Evolutionary conservation across 129 eudicot species (phyloP).

Genomic region (Kitagawia praeruptora): DNA sequence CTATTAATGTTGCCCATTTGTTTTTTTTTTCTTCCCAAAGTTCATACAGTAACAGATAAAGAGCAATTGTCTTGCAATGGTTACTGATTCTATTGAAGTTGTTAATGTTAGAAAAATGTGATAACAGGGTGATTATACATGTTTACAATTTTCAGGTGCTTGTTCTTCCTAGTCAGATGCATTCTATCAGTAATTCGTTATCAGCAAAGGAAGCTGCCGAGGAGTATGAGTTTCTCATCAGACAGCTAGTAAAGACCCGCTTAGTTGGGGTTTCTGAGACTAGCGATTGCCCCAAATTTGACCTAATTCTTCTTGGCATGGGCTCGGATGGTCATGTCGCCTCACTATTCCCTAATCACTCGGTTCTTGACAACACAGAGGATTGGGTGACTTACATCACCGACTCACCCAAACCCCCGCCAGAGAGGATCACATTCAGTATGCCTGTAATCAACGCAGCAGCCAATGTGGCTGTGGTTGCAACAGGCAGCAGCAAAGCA

Average conservation of each 20-base stretch:
- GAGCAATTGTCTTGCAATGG: not conserved
- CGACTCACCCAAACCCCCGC: slow-evolving; percentile 75
- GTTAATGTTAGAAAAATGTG: not conserved
- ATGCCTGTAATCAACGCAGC: slow-evolving; percentile 83
- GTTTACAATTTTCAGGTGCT: slow-evolving; percentile 48
- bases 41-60: not conserved
- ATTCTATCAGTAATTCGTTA: slow-evolving; percentile 60
- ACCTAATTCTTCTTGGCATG: slow-evolving; percentile 67
- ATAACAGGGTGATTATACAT: not conserved
- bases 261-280: slow-evolving; percentile 62
- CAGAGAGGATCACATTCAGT: slow-evolving; percentile 77
- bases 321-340: slow-evolving; percentile 89
- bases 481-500: slow-evolving; percentile 59
- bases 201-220: slow-evolving; percentile 80
- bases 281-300: slow-evolving; percentile 86
- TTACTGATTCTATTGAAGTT: not conserved
- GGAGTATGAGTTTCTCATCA: slow-evolving; percentile 72
- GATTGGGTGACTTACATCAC: slow-evolving; percentile 77
- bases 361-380: slow-evolving; percentile 47
- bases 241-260: slow-evolving; percentile 79
- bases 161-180: slow-evolving; percentile 68
- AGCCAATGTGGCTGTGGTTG: slow-evolving; percentile 70
- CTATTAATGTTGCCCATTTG: not conserved
- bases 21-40: not conserved
- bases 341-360: slow-evolving; percentile 66